Evolutionary conservation across 1,284 basidiomycete species (phyloP).

Genomic region (Flammula alnicola): DNA sequence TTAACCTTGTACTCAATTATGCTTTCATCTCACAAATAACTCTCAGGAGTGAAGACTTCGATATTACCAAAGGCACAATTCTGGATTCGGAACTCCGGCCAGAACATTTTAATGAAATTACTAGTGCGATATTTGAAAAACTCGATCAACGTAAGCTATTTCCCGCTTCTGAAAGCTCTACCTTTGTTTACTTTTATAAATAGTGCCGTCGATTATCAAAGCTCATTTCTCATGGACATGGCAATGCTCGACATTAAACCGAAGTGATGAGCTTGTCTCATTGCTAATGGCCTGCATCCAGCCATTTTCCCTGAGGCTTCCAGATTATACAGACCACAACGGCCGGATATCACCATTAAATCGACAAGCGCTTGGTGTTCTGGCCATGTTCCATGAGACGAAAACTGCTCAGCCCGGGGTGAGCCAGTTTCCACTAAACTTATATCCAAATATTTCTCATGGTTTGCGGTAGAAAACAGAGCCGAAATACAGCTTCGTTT

Average conservation of each 20-base stretch:
- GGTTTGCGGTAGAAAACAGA: slow-evolving; percentile 11
- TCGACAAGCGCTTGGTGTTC: slow-evolving; percentile 5
- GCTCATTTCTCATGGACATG: slow-evolving; percentile 16
- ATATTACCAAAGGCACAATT: slow-evolving; percentile 14
- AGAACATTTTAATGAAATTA: slow-evolving; percentile 14
- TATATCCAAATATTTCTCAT: neutral
- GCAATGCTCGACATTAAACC: slow-evolving; percentile 17
- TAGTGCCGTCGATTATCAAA: slow-evolving; percentile 10
- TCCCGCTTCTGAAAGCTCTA: neutral
- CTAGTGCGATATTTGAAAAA: slow-evolving; percentile 10
- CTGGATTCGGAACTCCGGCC: slow-evolving; percentile 15
- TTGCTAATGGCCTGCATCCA: slow-evolving; percentile 7
- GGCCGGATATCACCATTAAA: neutral
- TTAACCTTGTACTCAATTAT: neutral
- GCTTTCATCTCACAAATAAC: neutral
- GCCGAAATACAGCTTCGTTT: slow-evolving; percentile 12
- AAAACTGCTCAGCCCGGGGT: slow-evolving; percentile 15
- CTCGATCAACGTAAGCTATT: slow-evolving; percentile 1
- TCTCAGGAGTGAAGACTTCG: slow-evolving; percentile 13
- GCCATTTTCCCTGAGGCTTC: slow-evolving; percentile 5
- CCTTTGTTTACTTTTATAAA: neutral
- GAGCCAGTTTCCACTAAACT: neutral
- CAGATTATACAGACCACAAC: slow-evolving; percentile 1
- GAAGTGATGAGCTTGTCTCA: slow-evolving; percentile 2
- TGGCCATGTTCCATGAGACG: slow-evolving; percentile 13